These are phyloP conservation scores for Jamesozyma piceae DNA, from an alignment of 805 yeast genomes.

Conservation along the genomic window DNA sequence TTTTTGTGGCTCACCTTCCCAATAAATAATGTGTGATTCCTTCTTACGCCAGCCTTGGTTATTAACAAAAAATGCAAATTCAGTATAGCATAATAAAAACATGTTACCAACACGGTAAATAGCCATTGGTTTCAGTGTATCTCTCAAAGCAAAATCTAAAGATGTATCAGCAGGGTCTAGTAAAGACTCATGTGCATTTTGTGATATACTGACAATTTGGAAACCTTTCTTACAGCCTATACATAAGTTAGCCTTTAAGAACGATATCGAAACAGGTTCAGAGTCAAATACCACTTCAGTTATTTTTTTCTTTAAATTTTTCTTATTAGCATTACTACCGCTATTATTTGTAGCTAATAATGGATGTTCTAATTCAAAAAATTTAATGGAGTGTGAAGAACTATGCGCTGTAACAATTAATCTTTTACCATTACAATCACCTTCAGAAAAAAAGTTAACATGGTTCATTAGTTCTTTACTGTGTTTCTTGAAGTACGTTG, in stretches of 20 bases:
- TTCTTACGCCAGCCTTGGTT: conserved; percentile 94
- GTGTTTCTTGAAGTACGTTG: conserved; percentile 43
- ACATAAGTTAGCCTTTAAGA: conserved; percentile 78
- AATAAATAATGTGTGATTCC: conserved; percentile 85
- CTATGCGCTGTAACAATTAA: conserved; percentile 82
- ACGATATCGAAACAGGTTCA: conserved; percentile 87
- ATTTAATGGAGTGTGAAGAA: conserved; percentile 70
- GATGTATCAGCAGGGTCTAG: conserved; percentile 98
- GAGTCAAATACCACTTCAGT: conserved; percentile 74
- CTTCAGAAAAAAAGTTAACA: conserved; percentile 83
- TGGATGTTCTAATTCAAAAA: conserved; percentile 74
- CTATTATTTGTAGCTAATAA: conserved; percentile 22
- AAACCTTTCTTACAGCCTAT: conserved; percentile 95
- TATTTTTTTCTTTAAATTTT: conserved; percentile 56
- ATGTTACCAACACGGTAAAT: conserved; percentile 85
- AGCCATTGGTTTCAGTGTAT: conserved; percentile 81
- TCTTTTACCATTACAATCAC: conserved; percentile 82
- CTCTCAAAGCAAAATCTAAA: conserved; percentile 66
- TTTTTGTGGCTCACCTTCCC: conserved; percentile 94
- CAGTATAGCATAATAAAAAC: conserved; percentile 81
- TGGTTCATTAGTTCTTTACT: conserved; percentile 79
- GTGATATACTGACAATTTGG: conserved; percentile 82
- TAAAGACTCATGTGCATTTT: conserved; percentile 76
- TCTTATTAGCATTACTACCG: conserved; percentile 38
- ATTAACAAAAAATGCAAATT: conserved; percentile 89